phyloP scores from a whole-genome alignment of 2,329 filamentous ascomycete species.

The Aspergillus tamarii region DNA sequence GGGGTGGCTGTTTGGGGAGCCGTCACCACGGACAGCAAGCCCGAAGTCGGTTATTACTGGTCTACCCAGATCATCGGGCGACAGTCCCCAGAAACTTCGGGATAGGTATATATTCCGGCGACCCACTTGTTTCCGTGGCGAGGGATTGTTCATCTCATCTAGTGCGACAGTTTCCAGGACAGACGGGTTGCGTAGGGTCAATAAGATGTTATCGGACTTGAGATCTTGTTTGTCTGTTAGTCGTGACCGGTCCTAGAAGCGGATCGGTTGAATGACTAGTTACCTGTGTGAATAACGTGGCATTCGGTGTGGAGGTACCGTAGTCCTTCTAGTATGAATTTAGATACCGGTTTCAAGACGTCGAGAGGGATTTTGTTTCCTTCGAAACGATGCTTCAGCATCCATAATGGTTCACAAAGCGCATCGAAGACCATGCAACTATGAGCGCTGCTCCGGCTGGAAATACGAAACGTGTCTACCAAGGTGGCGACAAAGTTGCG shows the following conservation, averaged over 20 bases:
- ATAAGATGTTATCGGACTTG: slow-evolving; percentile 45
- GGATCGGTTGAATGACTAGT: not conserved
- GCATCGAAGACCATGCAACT: slow-evolving; percentile 41
- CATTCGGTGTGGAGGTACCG: slow-evolving; percentile 46
- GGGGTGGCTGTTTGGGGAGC: slow-evolving; percentile 41
- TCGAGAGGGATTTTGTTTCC: slow-evolving; percentile 29
- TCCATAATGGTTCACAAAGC: slow-evolving; percentile 39
- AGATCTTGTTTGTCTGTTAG: slow-evolving; percentile 33
- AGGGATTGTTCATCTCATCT: slow-evolving; percentile 28
- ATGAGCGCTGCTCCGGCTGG: slow-evolving; percentile 33
- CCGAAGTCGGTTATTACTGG: slow-evolving; percentile 35
- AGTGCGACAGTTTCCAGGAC: slow-evolving; percentile 29
- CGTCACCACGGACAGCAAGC: slow-evolving; percentile 29
- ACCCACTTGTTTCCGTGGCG: slow-evolving; percentile 30
- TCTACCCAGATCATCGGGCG: slow-evolving; percentile 20
- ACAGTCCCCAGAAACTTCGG: slow-evolving; percentile 29
- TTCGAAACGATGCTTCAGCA: slow-evolving; percentile 32
- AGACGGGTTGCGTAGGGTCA: slow-evolving; percentile 30
- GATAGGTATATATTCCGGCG: slow-evolving; percentile 36
- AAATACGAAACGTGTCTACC: slow-evolving; percentile 38
- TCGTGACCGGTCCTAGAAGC: slow-evolving; percentile 3
- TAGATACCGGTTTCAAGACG: slow-evolving; percentile 34
- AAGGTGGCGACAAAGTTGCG: slow-evolving; percentile 35
- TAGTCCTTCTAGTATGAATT: slow-evolving; percentile 41
- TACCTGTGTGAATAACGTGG: slow-evolving; percentile 46